A percentile compares a stretch with the other conserved stretches of the same genome.
phyloP scores from a whole-genome alignment of 768 basidiomycete genomes.

The Lactarius pseudohatsudake region DNA sequence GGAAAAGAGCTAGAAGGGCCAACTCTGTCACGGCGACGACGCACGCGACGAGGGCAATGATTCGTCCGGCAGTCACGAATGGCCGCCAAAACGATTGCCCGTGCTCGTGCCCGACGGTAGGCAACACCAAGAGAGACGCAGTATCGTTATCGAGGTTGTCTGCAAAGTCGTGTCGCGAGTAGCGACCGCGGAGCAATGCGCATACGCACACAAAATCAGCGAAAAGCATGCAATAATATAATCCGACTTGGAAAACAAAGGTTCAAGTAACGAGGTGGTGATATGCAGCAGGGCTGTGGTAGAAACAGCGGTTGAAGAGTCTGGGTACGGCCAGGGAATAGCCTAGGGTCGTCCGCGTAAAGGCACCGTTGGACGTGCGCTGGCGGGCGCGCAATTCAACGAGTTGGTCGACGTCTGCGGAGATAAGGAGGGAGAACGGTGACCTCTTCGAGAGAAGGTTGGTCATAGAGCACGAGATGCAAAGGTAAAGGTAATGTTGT shows the following conservation, averaged over 20 bases:
- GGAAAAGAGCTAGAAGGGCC: conserved; percentile 60
- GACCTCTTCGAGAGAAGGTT: conserved; percentile 32
- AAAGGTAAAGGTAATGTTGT: too few relatives aligned
- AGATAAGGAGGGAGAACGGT: conserved; percentile 36
- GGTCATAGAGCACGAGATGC: too few relatives aligned
- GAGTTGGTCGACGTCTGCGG: conserved; percentile 38
- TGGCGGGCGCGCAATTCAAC: conserved; percentile 78
- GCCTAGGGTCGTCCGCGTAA: conserved; percentile 72
- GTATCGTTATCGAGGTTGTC: conserved; percentile 40
- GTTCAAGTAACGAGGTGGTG: background rate
- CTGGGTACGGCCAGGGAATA: conserved; percentile 73
- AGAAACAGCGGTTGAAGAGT: conserved; percentile 73
- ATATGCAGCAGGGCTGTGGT: conserved; percentile 49
- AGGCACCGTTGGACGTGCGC: conserved; percentile 82
- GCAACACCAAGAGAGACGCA: conserved; percentile 40
- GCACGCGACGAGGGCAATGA: conserved; percentile 57
- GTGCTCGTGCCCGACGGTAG: conserved; percentile 60
- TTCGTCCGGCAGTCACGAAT: conserved; percentile 80
- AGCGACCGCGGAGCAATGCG: conserved; percentile 59
- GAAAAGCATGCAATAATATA: conserved; percentile 62
- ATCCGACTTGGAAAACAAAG: conserved; percentile 44
- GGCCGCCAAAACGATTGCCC: conserved; percentile 70
- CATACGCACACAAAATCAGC: conserved; percentile 57
- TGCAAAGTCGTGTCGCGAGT: conserved; percentile 75
- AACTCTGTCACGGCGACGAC: conserved; percentile 67